phyloP scores from a whole-genome alignment of 2,329 filamentous ascomycete genomes.

The Penicillium sumatraense region DNA sequence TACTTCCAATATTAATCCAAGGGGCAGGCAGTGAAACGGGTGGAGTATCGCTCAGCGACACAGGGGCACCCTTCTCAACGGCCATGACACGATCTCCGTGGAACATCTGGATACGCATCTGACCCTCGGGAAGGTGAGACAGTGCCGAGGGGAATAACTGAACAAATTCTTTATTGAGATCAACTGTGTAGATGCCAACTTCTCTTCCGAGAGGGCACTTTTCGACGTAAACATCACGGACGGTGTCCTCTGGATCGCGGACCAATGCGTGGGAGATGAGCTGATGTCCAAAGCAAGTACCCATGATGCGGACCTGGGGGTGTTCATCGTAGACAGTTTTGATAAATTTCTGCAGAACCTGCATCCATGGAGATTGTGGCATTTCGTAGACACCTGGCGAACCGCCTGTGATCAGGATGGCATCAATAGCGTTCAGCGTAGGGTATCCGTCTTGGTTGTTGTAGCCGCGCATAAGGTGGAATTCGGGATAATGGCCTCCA shows the following conservation, averaged over 20 bases:
- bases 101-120: slow-evolving; percentile 31
- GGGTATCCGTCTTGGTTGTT: slow-evolving; percentile 11
- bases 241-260: slow-evolving; percentile 18
- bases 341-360: slow-evolving; percentile 31
- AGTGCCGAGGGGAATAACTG: slow-evolving; percentile 20
- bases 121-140: slow-evolving; percentile 14
- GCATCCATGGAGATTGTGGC: slow-evolving; percentile 34
- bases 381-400: slow-evolving; percentile 34
- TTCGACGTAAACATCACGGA: slow-evolving; percentile 29
- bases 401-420: slow-evolving; percentile 39
- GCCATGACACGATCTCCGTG: slow-evolving; percentile 31
- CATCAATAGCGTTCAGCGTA: slow-evolving; percentile 29
- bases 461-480: slow-evolving; percentile 24
- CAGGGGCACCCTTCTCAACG: slow-evolving; percentile 23
- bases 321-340: slow-evolving; percentile 30
- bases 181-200: slow-evolving; percentile 27
- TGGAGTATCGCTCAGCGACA: slow-evolving; percentile 21
- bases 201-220: slow-evolving; percentile 29
- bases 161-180: slow-evolving; percentile 23
- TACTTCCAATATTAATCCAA: slow-evolving; percentile 32
- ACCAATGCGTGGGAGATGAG: slow-evolving; percentile 31
- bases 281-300: slow-evolving; percentile 42
- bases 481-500: slow-evolving; percentile 31
- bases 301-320: slow-evolving; percentile 37
- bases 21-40: slow-evolving; percentile 27